Conservation (phyloP, 768 basidiomycete species). For the Cyclocybe aegerita region DNA sequence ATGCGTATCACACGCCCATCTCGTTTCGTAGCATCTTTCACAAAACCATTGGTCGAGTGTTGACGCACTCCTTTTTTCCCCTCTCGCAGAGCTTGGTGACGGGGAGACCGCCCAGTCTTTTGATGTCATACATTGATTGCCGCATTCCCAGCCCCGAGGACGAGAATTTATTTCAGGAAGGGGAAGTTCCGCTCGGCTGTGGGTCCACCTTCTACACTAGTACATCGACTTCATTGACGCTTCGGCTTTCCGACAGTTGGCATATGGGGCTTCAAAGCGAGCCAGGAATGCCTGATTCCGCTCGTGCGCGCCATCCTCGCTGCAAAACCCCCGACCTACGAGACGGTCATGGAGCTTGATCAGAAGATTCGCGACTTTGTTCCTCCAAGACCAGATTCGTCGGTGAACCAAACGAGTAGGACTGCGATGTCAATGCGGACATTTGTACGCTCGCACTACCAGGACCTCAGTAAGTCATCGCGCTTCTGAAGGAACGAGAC, state of each 20-base stretch:
- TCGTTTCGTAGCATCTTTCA: not conserved
- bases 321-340: conserved; percentile 44
- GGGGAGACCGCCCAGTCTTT: conserved; percentile 47
- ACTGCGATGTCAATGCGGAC: conserved; percentile 40
- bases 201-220: conserved; percentile 18
- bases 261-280: conserved; percentile 44
- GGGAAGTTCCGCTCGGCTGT: conserved; percentile 46
- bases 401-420: conserved; percentile 22
- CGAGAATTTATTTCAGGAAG: conserved; percentile 40
- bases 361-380: conserved; percentile 42
- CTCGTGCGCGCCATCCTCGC: conserved; percentile 39
- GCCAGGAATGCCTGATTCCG: conserved; percentile 40
- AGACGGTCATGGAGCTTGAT: conserved; percentile 48
- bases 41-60: not conserved
- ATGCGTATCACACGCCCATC: not conserved
- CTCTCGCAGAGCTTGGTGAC: conserved; percentile 43
- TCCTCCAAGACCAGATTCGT: conserved; percentile 20
- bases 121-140: conserved; percentile 44
- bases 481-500: not conserved
- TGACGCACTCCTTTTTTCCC: not conserved
- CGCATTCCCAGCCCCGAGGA: conserved; percentile 45
- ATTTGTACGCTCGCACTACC: conserved; percentile 43
- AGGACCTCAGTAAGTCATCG: conserved; percentile 39
- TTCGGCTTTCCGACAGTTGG: conserved; percentile 33
- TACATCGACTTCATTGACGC: conserved; percentile 3